Conservation (phyloP, 306 rosid species). For the Glycine latifolia region DNA sequence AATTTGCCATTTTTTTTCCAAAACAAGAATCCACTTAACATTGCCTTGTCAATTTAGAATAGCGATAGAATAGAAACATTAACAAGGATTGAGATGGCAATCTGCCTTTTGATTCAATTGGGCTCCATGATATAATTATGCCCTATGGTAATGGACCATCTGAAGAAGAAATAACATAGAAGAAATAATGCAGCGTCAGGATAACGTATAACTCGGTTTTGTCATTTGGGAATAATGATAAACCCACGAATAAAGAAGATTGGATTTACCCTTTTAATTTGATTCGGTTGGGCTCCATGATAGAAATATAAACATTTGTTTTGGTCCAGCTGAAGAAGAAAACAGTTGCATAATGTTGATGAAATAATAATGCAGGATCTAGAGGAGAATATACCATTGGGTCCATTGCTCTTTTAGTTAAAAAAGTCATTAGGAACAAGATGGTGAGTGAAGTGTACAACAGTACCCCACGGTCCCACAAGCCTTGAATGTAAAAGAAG, state of each 20-base stretch:
- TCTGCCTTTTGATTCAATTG: slow-evolving; percentile 34
- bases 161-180: slow-evolving; percentile 20
- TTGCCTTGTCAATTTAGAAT: not conserved
- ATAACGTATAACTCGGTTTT: slow-evolving; percentile 25
- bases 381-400: slow-evolving; percentile 51
- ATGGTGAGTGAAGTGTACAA: slow-evolving; percentile 45
- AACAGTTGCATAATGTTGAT: slow-evolving; percentile 42
- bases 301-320: slow-evolving; percentile 26
- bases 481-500: slow-evolving; percentile 35
- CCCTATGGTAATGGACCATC: slow-evolving; percentile 2
- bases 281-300: slow-evolving; percentile 50
- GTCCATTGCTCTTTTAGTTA: slow-evolving; percentile 41
- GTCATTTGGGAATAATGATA: slow-evolving; percentile 39
- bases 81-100: slow-evolving; percentile 10
- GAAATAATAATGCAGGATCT: slow-evolving; percentile 39
- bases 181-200: slow-evolving; percentile 3
- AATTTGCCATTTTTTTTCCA: not conserved
- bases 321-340: slow-evolving; percentile 43
- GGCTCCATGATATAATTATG: slow-evolving; percentile 4
- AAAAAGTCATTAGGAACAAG: slow-evolving; percentile 24
- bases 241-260: slow-evolving; percentile 14
- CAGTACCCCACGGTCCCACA: slow-evolving; percentile 43
- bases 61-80: slow-evolving; percentile 2
- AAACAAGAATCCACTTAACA: not conserved
- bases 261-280: slow-evolving; percentile 30